Conservation (phyloP, 2,329 filamentous ascomycete genomes). For the Aspergillus pseudotamarii region DNA sequence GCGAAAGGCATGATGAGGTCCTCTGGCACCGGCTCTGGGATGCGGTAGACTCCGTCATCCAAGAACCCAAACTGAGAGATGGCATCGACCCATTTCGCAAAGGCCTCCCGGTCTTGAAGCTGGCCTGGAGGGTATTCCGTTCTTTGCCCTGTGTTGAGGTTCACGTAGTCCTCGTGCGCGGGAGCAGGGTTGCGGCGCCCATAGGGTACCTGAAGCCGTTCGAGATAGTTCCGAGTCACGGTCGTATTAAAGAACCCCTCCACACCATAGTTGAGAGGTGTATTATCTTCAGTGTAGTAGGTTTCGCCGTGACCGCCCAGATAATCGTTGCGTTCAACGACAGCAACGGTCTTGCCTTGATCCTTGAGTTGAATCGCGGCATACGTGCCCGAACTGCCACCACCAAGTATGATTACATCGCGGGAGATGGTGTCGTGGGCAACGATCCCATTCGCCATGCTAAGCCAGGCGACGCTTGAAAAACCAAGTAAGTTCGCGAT, state of each 20-base stretch:
- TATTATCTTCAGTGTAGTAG: slow-evolving; percentile 21
- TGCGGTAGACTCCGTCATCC: slow-evolving; percentile 1
- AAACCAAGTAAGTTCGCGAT: background rate
- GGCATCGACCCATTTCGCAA: slow-evolving; percentile 14
- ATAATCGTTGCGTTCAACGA: slow-evolving; percentile 27
- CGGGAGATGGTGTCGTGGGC: background rate
- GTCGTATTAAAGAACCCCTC: slow-evolving; percentile 24
- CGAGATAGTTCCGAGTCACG: slow-evolving; percentile 25
- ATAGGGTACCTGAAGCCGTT: slow-evolving; percentile 22
- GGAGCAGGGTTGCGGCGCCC: background rate
- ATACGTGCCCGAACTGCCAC: slow-evolving; percentile 33
- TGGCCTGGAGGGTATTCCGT: background rate
- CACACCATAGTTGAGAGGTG: slow-evolving; percentile 32
- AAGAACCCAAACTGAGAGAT: slow-evolving; percentile 18
- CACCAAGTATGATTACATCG: slow-evolving; percentile 33
- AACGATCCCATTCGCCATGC: background rate
- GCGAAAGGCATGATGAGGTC: slow-evolving; percentile 18
- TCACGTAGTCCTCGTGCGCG: background rate
- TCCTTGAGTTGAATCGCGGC: slow-evolving; percentile 31
- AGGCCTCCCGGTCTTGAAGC: slow-evolving; percentile 10
- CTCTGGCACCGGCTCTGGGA: slow-evolving; percentile 18
- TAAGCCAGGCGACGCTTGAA: background rate
- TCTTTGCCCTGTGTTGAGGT: background rate
- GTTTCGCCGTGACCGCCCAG: slow-evolving; percentile 33
- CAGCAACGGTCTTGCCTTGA: slow-evolving; percentile 24